Evolutionary conservation across 2,329 filamentous ascomycete species (phyloP).

Genomic region (Ophiostoma tasmaniense): DNA sequence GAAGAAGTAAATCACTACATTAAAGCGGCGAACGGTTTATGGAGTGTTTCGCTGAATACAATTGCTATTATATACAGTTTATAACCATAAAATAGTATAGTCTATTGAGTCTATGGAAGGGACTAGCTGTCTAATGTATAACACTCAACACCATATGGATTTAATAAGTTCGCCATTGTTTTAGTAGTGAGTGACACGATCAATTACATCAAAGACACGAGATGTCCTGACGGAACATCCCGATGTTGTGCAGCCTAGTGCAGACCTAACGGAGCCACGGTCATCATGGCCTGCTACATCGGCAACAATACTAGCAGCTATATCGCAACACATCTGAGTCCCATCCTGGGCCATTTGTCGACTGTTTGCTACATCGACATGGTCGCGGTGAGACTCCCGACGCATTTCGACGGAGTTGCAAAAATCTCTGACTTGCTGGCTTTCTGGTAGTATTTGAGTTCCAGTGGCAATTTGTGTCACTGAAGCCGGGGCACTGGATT

Average conservation of each 20-base stretch:
- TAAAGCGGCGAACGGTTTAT: too few species aligned
- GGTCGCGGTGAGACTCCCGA: background rate
- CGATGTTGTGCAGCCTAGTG: background rate
- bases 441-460: background rate
- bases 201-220: background rate
- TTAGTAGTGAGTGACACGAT: background rate
- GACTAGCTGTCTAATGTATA: too few species aligned
- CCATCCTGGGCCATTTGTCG: background rate
- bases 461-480: background rate
- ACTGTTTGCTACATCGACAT: background rate
- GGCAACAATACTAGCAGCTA: background rate
- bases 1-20: slow-evolving; percentile 24
- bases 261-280: background rate
- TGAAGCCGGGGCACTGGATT: background rate
- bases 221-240: background rate
- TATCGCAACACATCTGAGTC: background rate
- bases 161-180: background rate
- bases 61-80: too few species aligned
- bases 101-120: too few species aligned
- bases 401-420: too few species aligned
- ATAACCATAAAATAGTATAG: too few species aligned
- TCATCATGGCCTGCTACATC: background rate
- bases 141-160: too few species aligned
- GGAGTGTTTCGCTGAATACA: too few species aligned
- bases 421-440: too few species aligned